Percentiles rank a stretch among this genome's conserved stretches.
Evolutionary conservation across 1,139 yeast species (phyloP).

Genomic region (Zygoascus meyerae): DNA sequence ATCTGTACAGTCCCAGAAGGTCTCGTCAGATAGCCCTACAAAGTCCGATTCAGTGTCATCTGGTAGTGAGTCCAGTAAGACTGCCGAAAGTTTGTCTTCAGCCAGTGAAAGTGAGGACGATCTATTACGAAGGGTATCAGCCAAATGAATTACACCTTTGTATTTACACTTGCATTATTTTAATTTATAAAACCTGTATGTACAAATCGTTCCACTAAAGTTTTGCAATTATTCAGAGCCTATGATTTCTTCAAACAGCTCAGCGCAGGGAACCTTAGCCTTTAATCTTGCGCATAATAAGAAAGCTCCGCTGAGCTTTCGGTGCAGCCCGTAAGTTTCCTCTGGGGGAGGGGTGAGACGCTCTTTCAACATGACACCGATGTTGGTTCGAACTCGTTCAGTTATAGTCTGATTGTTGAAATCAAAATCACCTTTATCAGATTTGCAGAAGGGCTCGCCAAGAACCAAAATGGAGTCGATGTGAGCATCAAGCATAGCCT

Average conservation of each 20-base stretch:
- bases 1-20: too few species aligned
- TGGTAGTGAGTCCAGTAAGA: too few species aligned
- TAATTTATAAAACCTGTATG: not conserved
- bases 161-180: too few species aligned
- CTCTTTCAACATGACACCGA: conserved; percentile 83
- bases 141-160: too few species aligned
- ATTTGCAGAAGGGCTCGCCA: conserved; percentile 83
- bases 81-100: too few species aligned
- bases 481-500: conserved; percentile 85
- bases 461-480: conserved; percentile 83
- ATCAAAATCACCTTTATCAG: conserved; percentile 45
- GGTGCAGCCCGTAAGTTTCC: conserved; percentile 89
- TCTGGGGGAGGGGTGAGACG: conserved; percentile 97
- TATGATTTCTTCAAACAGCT: conserved; percentile 67
- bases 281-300: conserved; percentile 79
- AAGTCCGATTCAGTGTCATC: too few species aligned
- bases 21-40: too few species aligned
- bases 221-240: conserved; percentile 35
- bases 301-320: conserved; percentile 93
- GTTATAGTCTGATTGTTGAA: conserved; percentile 86
- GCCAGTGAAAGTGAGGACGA: too few species aligned
- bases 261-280: conserved; percentile 78
- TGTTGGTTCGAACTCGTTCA: conserved; percentile 80
- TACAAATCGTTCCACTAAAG: not conserved
- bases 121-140: too few species aligned